Percentiles rank a stretch among this genome's conserved stretches.
Conservation (phyloP, 2,329 filamentous ascomycete species). For the Trichoderma pleuroti region DNA sequence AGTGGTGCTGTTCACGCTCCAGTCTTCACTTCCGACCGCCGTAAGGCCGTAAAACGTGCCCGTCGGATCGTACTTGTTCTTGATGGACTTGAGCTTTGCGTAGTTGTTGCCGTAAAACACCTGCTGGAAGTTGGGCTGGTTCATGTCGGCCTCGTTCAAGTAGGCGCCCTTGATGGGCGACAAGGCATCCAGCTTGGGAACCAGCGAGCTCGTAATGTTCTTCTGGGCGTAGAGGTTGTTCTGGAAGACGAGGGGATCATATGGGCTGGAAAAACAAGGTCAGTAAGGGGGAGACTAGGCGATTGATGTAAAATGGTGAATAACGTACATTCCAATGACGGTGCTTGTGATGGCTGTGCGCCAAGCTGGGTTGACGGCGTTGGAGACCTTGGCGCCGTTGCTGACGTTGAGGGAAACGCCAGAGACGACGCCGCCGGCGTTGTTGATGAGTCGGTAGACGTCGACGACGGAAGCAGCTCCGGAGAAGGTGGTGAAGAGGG, state of each 20-base stretch:
- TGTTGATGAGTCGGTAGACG: neutral
- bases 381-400: neutral
- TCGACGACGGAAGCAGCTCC: neutral
- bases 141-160: constrained; percentile 46
- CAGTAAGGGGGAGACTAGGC: neutral
- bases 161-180: constrained; percentile 26
- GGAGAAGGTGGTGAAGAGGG: neutral
- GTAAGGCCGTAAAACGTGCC: constrained; percentile 43
- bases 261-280: neutral
- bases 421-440: neutral
- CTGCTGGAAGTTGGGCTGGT: constrained; percentile 37
- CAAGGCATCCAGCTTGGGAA: neutral
- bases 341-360: neutral
- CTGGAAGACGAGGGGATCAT: neutral
- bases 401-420: neutral
- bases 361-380: neutral
- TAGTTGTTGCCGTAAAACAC: constrained; percentile 45
- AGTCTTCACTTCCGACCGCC: constrained; percentile 45
- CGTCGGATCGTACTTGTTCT: constrained; percentile 45
- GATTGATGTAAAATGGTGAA: neutral
- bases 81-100: constrained; percentile 36
- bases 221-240: neutral
- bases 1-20: neutral
- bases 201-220: neutral
- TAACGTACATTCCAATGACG: neutral